phyloP scores from a whole-genome alignment of 2,329 filamentous ascomycete species.

The Colletotrichum eleusines region DNA sequence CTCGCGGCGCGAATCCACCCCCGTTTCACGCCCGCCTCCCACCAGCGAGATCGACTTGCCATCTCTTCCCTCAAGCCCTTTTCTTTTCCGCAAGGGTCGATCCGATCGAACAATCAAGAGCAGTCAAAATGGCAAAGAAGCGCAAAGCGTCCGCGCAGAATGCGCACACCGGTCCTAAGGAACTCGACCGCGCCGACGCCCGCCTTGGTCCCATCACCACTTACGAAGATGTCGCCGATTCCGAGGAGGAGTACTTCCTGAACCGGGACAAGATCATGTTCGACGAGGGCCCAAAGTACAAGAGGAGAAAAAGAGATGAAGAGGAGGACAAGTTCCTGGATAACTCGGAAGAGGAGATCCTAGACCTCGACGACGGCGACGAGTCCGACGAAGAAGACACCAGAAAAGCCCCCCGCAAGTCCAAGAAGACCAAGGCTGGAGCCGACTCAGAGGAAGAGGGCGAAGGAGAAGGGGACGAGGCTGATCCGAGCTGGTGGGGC shows the following conservation, averaged over 20 bases:
- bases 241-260: slow-evolving; percentile 92
- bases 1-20: not conserved
- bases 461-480: slow-evolving; percentile 65
- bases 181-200: slow-evolving; percentile 68
- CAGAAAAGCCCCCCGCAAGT: slow-evolving; percentile 46
- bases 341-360: slow-evolving; percentile 72
- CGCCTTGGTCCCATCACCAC: slow-evolving; percentile 71
- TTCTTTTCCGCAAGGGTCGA: not conserved
- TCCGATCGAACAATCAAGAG: not conserved
- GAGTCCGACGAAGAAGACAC: slow-evolving; percentile 54
- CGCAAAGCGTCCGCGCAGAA: slow-evolving; percentile 74
- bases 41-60: slow-evolving; percentile 13
- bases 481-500: slow-evolving; percentile 83
- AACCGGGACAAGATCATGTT: slow-evolving; percentile 88
- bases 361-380: slow-evolving; percentile 60
- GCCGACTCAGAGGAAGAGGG: slow-evolving; percentile 54
- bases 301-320: slow-evolving; percentile 77
- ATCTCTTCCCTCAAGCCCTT: not conserved
- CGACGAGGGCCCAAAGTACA: slow-evolving; percentile 83
- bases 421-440: slow-evolving; percentile 52
- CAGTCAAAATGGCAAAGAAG: slow-evolving; percentile 68
- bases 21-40: slow-evolving; percentile 15
- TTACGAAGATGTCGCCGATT: slow-evolving; percentile 90
- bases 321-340: slow-evolving; percentile 75
- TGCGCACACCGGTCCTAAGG: slow-evolving; percentile 63